Base-by-base conservation (phyloP, 2,329 filamentous ascomycete species). In the Lithohypha guttulata region DNA sequence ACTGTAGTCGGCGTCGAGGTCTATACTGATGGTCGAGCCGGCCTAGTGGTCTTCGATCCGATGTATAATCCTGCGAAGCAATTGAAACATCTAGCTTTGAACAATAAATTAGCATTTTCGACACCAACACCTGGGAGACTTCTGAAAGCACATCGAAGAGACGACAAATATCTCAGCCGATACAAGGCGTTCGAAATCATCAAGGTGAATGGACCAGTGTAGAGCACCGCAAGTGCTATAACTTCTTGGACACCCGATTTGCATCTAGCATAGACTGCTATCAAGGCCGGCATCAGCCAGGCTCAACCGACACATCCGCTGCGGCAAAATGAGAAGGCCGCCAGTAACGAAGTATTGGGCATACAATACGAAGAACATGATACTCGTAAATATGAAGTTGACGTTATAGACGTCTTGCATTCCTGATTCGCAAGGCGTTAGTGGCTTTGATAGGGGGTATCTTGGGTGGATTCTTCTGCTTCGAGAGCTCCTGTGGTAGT, bases 1-100 rank as follows among this genome's bases (percentile, higher is more conserved):
- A 93, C 85, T 1, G 85, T 96, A 36, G 69, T 96, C 39, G 89
- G 89, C 0, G 69, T 93, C 18, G 86, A 95, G 59, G 75, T 73
- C 48, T 73, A 70, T 19, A 65, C 61, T 22, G 70, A 80, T 43
- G 81, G 82, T 18, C 22, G 19, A 10, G 64, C 66, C 13, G 81
- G 83, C 49, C 64, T 96, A 13, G 66, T 96, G 0, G 82, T 94
- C 9, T 93, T 94, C 55, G 87, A 96, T 55, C 86, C 89, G 1
- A 81, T 82, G 63, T 85, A 84, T 57, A 77, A 73, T 39, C 81
- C 86, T 31, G 73, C 79, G 1, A 65, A 68, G 2, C 69, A 68
- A 13, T 71, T 93, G 52, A 69, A 66, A 45, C 72, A 71, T 38
- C 60, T 84, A 19, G 61, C 57, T 10, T 47, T 55, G 6, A 46